Evolutionary conservation across 2,329 filamentous ascomycete species (phyloP), one percentile per base, ranked within the genome.

Genomic region (Davidsoniella australis): DNA sequence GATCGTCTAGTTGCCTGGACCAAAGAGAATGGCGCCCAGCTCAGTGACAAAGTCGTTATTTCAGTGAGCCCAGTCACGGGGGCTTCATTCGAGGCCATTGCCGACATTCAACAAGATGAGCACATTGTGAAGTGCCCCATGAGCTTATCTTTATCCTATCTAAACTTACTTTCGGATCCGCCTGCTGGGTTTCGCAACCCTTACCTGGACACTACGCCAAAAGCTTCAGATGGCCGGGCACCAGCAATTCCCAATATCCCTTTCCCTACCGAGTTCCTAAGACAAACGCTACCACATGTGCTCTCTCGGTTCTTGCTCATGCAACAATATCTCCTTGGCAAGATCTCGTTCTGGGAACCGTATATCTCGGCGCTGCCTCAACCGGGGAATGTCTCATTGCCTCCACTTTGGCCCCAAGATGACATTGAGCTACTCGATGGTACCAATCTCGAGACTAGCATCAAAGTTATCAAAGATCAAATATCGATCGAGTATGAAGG

Each of bases 331-430:
- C 66, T 85, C 29, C 62, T 70, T 2, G 73, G 72, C 1, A 49
- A 62, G 2, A 58, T 68, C 2, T 82, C 81, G 0, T 76, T 74
- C 55, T 87, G 82, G 82, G 69, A 66, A 59, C 71, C 77, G 1
- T 87, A 87, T 61, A 73, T 86, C 55, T 63, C 64, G 8, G 73
- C 74, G 0, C 67, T 87, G 0, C 81, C 82, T 1, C 73, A 76
- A 52, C 78, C 79, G 0, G 68, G 70, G 8, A 64, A 76, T 2
- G 56, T 63, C 66, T 67, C 64, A 1, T 69, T 81, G 12, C 76
- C 80, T 4, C 67, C 78, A 0, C 78, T 78, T 56, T 86, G 81
- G 73, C 67, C 71, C 0, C 67, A 71, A 3, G 71, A 73, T 12
- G 80, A 85, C 57, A 59, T 72, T 1, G 69, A 70, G 47, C 67